A percentile compares a stretch with the other conserved stretches of the same genome.
These are phyloP conservation scores for Areca catechu DNA, from an alignment of 176 grass and related monocot genomes.

Conservation along the genomic window DNA sequence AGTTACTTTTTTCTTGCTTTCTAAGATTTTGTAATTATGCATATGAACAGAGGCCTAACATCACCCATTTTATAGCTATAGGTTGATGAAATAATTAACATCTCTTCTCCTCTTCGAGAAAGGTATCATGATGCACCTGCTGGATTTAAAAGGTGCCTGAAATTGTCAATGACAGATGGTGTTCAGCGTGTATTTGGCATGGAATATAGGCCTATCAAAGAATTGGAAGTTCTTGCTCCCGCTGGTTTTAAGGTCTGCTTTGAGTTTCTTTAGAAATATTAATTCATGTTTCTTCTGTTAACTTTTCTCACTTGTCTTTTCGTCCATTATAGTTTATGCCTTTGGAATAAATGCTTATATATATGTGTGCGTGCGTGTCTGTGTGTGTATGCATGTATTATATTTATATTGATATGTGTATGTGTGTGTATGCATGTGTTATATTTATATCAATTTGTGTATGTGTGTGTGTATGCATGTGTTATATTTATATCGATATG, in stretches of 20 bases:
- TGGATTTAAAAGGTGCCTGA: slow-evolving; percentile 71
- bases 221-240: slow-evolving; percentile 70
- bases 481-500: too few relatives aligned
- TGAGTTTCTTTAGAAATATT: slow-evolving; percentile 1
- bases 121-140: slow-evolving; percentile 49
- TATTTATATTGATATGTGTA: too few relatives aligned
- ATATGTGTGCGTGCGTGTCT: too few relatives aligned
- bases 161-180: slow-evolving; percentile 91
- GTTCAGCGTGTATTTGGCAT: slow-evolving; percentile 61
- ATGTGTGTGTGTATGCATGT: too few relatives aligned
- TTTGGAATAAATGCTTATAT: too few relatives aligned
- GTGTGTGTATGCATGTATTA: too few relatives aligned
- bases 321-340: too few relatives aligned
- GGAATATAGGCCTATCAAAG: slow-evolving; percentile 84
- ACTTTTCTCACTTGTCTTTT: slow-evolving; percentile 7
- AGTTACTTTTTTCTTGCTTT: too few relatives aligned
- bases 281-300: background rate
- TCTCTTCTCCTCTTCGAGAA: slow-evolving; percentile 72
- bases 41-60: too few relatives aligned
- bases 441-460: too few relatives aligned
- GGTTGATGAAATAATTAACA: slow-evolving; percentile 90
- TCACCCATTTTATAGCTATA: slow-evolving; percentile 12
- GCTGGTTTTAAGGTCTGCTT: slow-evolving; percentile 79
- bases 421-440: too few relatives aligned
- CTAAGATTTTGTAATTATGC: too few relatives aligned